Base-by-base conservation (phyloP, 768 basidiomycete genomes). In the Pisolithus microcarpus region DNA sequence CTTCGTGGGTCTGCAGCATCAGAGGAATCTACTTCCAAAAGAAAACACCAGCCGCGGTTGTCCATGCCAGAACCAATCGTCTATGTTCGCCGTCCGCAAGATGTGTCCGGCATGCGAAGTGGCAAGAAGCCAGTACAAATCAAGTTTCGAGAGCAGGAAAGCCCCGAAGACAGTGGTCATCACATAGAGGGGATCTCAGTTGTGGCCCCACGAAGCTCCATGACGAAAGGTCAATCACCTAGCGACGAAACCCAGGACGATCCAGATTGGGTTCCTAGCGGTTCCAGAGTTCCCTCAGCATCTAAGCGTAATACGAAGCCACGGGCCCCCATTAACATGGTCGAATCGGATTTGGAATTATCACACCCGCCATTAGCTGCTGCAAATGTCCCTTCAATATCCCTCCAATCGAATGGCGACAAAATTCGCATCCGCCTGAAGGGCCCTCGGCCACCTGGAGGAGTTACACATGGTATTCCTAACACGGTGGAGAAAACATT, bases 31-130 rank as follows among this genome's bases (percentile, higher is more conserved):
- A n/a, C 26, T 43, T 38, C 46, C 0, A 51, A 52, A 3, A n/a
- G 51, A 8, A 9, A 39, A n/a, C 38, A n/a, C 4, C 57, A 53
- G 37, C 42, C 49, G 7, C 56, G 58, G 4, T 38, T 55, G 5
- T 56, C 49, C 13, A 28, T 64, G 15, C 55, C 66, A 1, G 58
- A 60, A 13, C 65, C 66, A 5, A 50, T 66, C 34, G 55, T 66
- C 19, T 66, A 66, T 37, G 42, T 66, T n/a, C 66, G 65, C 40
- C 58, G 65, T 43, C 64, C 65, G 2, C 51, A 58, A 1, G 56
- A 66, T 39, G 46, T 58, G 1, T 63, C 66, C 30, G 9, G 55
- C 37, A 28, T 53, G 11, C 46, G 58, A 0, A 56, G 60, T 31
- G 37, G 46, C 8, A 64, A 61, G 45, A 58, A 62, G 16, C 15